phyloP scores from a whole-genome alignment of 2,329 filamentous ascomycete species.

The Aspergillus neoniger region DNA sequence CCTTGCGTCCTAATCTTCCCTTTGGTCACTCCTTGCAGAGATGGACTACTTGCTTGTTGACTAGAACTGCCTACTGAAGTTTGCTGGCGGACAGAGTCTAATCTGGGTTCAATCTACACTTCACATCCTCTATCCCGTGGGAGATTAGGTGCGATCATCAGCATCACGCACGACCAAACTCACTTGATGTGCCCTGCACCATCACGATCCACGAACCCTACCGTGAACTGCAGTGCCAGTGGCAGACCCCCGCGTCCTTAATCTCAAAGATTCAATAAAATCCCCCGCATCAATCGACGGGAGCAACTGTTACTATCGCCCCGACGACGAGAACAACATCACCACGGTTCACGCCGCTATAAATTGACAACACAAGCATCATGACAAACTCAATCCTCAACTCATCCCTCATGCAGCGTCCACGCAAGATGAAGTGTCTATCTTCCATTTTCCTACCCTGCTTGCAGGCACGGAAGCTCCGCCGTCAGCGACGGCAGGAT shows the following conservation, averaged over 20 bases:
- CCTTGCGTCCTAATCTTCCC: not conserved
- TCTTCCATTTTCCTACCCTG: slow-evolving; percentile 1
- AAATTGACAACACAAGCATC: not conserved
- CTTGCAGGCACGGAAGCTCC: slow-evolving; percentile 5
- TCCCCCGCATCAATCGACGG: not conserved
- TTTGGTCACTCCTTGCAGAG: slow-evolving; percentile 5
- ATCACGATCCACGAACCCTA: slow-evolving; percentile 1
- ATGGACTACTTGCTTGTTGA: not conserved
- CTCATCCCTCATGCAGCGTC: slow-evolving; percentile 2
- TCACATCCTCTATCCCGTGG: not conserved
- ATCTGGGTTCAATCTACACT: not conserved
- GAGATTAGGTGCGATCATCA: not conserved
- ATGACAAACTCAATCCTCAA: slow-evolving; percentile 2
- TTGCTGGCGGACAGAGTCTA: not conserved
- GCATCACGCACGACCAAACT: not conserved
- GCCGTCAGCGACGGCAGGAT: not conserved
- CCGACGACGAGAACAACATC: slow-evolving; percentile 1
- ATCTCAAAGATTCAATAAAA: slow-evolving; percentile 6
- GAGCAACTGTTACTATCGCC: not conserved
- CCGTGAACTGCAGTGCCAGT: not conserved
- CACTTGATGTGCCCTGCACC: not conserved
- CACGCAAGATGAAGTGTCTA: not conserved
- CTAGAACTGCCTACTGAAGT: not conserved
- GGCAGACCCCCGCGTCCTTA: not conserved
- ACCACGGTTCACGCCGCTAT: not conserved